Percentiles rank a stretch among this genome's conserved stretches.
phyloP scores from a whole-genome alignment of 2,329 filamentous ascomycete species.

The Cercospora brassicicola region DNA sequence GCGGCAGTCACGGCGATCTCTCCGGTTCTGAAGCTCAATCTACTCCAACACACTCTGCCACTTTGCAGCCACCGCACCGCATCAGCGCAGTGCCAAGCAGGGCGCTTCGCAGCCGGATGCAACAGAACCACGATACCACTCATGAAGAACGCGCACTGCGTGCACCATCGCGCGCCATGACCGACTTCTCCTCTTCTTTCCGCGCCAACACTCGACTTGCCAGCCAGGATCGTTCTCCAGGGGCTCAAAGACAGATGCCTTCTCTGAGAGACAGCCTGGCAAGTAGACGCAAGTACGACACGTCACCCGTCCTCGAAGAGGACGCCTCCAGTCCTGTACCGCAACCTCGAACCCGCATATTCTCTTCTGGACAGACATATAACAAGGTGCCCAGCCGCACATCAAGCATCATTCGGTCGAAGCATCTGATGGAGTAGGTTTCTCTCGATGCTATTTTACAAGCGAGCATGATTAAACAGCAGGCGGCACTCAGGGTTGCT shows the following conservation, averaged over 20 bases:
- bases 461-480: constrained; percentile 9
- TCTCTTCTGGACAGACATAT: constrained; percentile 10
- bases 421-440: constrained; percentile 24
- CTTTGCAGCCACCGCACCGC: constrained; percentile 29
- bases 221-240: constrained; percentile 20
- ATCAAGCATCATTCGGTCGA: constrained; percentile 8
- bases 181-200: constrained; percentile 38
- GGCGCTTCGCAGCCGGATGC: constrained; percentile 39
- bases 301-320: constrained; percentile 20
- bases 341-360: background rate
- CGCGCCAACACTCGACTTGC: constrained; percentile 28
- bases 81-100: constrained; percentile 43
- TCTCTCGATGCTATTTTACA: constrained; percentile 18
- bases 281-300: constrained; percentile 18
- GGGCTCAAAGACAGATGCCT: constrained; percentile 16
- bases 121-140: constrained; percentile 30
- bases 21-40: constrained; percentile 34
- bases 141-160: constrained; percentile 45
- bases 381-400: constrained; percentile 12
- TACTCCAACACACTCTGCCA: constrained; percentile 31
- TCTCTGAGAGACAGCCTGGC: constrained; percentile 20
- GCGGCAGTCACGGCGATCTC: constrained; percentile 35
- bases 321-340: constrained; percentile 4
- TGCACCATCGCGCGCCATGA: constrained; percentile 52
- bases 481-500: background rate